These are phyloP conservation scores for Obelidium mucronatum DNA, from an alignment of 192 early-diverging fungal genomes.

Conservation along the genomic window DNA sequence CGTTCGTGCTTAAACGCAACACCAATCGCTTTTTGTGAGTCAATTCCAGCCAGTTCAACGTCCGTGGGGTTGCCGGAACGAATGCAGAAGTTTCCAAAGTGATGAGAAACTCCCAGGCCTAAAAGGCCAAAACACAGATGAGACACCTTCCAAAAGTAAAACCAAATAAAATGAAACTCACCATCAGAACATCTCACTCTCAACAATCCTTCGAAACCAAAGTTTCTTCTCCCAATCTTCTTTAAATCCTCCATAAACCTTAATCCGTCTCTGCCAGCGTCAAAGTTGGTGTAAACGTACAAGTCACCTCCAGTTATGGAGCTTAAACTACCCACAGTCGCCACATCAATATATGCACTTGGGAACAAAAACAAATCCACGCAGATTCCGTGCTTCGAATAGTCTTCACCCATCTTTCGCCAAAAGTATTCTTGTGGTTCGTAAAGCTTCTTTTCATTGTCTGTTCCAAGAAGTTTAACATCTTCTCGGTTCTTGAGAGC, in stretches of 20 bases:
- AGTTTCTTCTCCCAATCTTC: conserved; percentile 73
- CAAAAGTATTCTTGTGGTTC: conserved; percentile 89
- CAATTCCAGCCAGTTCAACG: conserved; percentile 89
- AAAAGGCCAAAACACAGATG: not conserved
- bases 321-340: conserved; percentile 82
- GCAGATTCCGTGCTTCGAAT: conserved; percentile 81
- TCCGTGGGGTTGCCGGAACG: conserved; percentile 80
- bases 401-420: conserved; percentile 81
- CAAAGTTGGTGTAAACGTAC: conserved; percentile 84
- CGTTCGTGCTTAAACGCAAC: conserved; percentile 86
- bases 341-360: conserved; percentile 85
- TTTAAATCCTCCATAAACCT: conserved; percentile 79
- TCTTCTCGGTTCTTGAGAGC: conserved; percentile 88
- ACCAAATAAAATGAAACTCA: conserved; percentile 15
- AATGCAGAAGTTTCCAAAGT: conserved; percentile 95
- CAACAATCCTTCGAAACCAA: conserved; percentile 87
- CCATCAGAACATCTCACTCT: conserved; percentile 92
- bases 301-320: conserved; percentile 86
- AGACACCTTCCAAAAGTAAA: too few species aligned
- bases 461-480: conserved; percentile 85
- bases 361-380: conserved; percentile 95
- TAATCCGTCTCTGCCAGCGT: conserved; percentile 71
- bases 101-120: conserved; percentile 81
- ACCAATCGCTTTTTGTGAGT: conserved; percentile 83
- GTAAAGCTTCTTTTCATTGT: conserved; percentile 90